Base-by-base conservation (phyloP, 2,329 filamentous ascomycete species). In the Pyrenochaeta sp. region DNA sequence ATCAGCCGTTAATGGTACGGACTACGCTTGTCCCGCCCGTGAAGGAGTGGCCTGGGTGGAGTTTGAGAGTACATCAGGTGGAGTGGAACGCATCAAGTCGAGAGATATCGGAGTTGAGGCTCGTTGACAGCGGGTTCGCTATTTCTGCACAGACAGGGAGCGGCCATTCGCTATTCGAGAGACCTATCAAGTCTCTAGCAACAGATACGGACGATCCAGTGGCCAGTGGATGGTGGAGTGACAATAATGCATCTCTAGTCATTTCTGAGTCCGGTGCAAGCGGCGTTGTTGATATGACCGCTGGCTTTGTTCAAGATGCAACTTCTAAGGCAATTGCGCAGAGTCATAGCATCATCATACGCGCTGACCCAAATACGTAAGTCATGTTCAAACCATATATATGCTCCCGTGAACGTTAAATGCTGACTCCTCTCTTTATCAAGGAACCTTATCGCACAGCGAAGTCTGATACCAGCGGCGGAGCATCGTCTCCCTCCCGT, bases 321-420 rank as follows among this genome's bases (percentile, higher is more conserved):
- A 10, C 15, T 5, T 10, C n/a, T 4, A 25, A 25, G 3, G 13
- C 32, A 12, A 10, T 44, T 36, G 22, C 25, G 12, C 25, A n/a
- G 13, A 44, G 47, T 5, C 27, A 44, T 22, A 25, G 24, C 10
- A 44, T 8, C 0, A 58, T 62, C 27, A 60, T 68, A 32, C 54
- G 59, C 5, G 63, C 65, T 3, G 63, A 68, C 49, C 65, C 65
- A 13, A 68, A 68, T 39, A 68, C 65, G 65, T 66, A 52, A 59
- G 65, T 59, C 12, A 2, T 12, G 13, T 27, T 22, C 2, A n/a
- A 19, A 10, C 24, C 10, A 15, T 8, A 15, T 28, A 5, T 22
- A 19, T 15, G 1, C 5, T 2, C 8, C n/a, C 45, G 2, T n/a
- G 27, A n/a, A n/a, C 5, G 10, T 5, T 9, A 27, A n/a, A 42